A percentile compares a stretch with the other conserved stretches of the same genome.
phyloP scores from a whole-genome alignment of 225 moss, liverwort and hornwort species.

The Bryum argenteum region DNA sequence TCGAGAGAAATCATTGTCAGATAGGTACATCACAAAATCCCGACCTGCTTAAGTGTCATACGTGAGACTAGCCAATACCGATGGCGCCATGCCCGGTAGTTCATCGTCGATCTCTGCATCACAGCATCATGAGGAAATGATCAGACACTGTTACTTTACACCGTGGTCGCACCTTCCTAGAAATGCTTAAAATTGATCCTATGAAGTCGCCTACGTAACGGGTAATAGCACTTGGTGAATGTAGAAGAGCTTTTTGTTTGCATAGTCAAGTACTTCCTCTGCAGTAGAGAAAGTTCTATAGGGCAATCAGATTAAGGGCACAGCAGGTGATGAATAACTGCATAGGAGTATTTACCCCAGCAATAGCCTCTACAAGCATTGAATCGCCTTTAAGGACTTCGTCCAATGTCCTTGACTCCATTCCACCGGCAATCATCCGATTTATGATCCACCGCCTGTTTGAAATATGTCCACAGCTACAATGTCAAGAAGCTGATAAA shows the following conservation, averaged over 20 bases:
- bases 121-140: slow-evolving; percentile 8
- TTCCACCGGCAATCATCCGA: slow-evolving; percentile 60
- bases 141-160: slow-evolving; percentile 13
- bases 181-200: slow-evolving; percentile 9
- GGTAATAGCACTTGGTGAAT: slow-evolving; percentile 6
- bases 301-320: neutral
- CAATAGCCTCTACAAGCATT: slow-evolving; percentile 85
- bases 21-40: slow-evolving; percentile 22
- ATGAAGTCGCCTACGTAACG: slow-evolving; percentile 16
- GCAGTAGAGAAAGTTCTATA: slow-evolving; percentile 1
- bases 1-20: neutral
- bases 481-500: slow-evolving; percentile 35
- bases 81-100: slow-evolving; percentile 99
- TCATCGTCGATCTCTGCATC: slow-evolving; percentile 94
- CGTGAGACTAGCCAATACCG: slow-evolving; percentile 95
- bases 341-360: slow-evolving; percentile 59
- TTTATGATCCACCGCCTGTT: slow-evolving; percentile 89
- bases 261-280: slow-evolving; percentile 17
- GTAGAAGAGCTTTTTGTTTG: neutral
- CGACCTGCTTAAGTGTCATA: slow-evolving; percentile 89
- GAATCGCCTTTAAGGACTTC: slow-evolving; percentile 72
- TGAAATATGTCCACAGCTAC: slow-evolving; percentile 21
- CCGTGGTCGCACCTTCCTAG: slow-evolving; percentile 1
- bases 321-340: slow-evolving; percentile 12
- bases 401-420: slow-evolving; percentile 54